Conservation (phyloP, 176 grass and related monocot species). For the Eragrostis nindensis region DNA sequence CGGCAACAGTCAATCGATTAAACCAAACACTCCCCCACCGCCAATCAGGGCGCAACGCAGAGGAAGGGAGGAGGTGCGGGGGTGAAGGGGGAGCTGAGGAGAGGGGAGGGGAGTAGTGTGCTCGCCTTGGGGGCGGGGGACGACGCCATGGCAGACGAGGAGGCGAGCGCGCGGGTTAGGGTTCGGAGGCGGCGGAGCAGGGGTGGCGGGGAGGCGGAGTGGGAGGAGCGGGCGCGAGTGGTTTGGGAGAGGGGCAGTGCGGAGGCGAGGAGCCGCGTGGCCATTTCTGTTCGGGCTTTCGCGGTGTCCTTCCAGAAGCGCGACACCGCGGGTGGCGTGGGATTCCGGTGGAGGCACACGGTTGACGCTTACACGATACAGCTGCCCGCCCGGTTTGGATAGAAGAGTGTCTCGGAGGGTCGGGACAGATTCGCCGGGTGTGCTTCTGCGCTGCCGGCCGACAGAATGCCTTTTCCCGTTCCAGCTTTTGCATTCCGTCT, state of each 20-base stretch:
- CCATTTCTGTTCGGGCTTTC: slow-evolving; percentile 33
- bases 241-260: slow-evolving; percentile 4
- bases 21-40: neutral
- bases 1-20: neutral
- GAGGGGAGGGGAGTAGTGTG: neutral
- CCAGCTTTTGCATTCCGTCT: too few species aligned
- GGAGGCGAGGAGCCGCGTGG: slow-evolving; percentile 44
- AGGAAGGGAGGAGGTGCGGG: neutral
- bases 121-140: slow-evolving; percentile 46
- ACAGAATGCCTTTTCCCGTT: too few species aligned
- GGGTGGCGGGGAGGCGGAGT: neutral
- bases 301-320: slow-evolving; percentile 40
- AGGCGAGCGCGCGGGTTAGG: slow-evolving; percentile 47
- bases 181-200: slow-evolving; percentile 37
- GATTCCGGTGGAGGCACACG: too few species aligned
- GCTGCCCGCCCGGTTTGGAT: too few species aligned
- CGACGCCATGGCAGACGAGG: slow-evolving; percentile 59
- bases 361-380: too few species aligned
- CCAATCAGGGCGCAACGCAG: neutral
- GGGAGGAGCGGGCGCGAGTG: neutral
- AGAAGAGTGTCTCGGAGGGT: too few species aligned
- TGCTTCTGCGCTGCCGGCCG: too few species aligned
- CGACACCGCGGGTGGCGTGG: neutral
- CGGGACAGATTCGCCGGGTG: too few species aligned
- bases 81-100: neutral